Base-by-base conservation (phyloP, 805 yeast species). In the Starmerella potacharoeniae region DNA sequence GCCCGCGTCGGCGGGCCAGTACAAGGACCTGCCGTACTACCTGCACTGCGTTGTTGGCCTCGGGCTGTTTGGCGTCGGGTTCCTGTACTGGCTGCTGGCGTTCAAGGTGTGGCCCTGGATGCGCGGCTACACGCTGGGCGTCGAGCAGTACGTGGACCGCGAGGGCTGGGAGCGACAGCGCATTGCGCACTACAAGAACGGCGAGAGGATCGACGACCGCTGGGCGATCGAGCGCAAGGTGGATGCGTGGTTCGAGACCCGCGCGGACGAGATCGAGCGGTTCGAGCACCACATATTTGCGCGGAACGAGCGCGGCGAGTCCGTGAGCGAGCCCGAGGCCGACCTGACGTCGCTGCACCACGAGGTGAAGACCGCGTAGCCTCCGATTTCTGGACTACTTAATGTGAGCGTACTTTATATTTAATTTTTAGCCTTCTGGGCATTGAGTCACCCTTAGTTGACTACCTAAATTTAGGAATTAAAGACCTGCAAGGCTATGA, bases 31-130 rank as follows among this genome's bases (percentile, higher is more conserved):
- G 63, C 95, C 95, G 33, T 86, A 86, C 71, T 86, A 80, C 75
- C 75, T 82, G 55, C 90, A 84, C 67, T 82, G 88, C 66, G 93
- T 85, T 50, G 86, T 84, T n/a, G 82, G 89, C 11, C 78, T 88
- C 81, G 89, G 84, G 60, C 74, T 86, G 47, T 83, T 75, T 13
- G 66, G 81, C 49, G 91, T 87, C 59, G 70, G 70, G 9, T 61
- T 57, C n/a, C 60, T 75, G 0, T 86, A 84, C 71, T 86, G 88
- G 84, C 56, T 81, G 8, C 64, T 81, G 16, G 82, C 87, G 84
- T 74, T 81, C 43, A 70, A 69, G 55, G 50, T 82, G 1, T 67
- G 83, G 61, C 95, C 95, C 45, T 67, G 65, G 63, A 54, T 70
- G 14, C 40, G 62, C 6, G 61, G 62, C 14, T 66, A 65, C 52